These are phyloP conservation scores for Huntiella decipiens DNA, from an alignment of 2,329 filamentous ascomycete genomes.

Conservation along the genomic window DNA sequence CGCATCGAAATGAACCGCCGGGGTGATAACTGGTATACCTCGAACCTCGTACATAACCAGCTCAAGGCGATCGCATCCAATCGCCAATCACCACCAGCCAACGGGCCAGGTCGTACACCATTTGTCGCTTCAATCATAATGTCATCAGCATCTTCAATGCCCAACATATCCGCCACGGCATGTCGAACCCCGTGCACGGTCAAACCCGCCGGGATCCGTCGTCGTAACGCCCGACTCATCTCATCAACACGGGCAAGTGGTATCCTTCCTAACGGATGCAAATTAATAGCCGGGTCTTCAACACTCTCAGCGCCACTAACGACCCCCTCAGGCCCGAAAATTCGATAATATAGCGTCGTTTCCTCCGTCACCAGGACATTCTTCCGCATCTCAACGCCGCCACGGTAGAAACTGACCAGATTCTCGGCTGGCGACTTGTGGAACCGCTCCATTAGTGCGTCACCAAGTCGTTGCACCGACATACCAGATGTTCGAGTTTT, in stretches of 20 bases:
- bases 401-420: slow-evolving; percentile 6
- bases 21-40: slow-evolving; percentile 1
- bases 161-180: background rate
- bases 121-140: slow-evolving; percentile 9
- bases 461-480: slow-evolving; percentile 1
- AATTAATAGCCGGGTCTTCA: background rate
- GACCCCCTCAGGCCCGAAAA: slow-evolving; percentile 1
- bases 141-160: slow-evolving; percentile 7
- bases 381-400: background rate
- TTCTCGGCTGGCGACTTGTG: slow-evolving; percentile 3
- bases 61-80: slow-evolving; percentile 4
- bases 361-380: slow-evolving; percentile 6
- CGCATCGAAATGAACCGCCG: slow-evolving; percentile 4
- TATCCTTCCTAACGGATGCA: too few relatives aligned
- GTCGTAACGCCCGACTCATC: background rate
- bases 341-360: slow-evolving; percentile 5
- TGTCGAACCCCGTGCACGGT: slow-evolving; percentile 5
- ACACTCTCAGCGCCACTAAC: background rate
- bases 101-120: slow-evolving; percentile 6
- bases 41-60: slow-evolving; percentile 10
- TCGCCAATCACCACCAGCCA: slow-evolving; percentile 10
- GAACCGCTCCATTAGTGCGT: slow-evolving; percentile 1
- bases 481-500: background rate
- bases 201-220: background rate
- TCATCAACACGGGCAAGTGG: background rate